Percentiles rank a stretch among this genome's conserved stretches.
Conservation (phyloP, 768 basidiomycete species). For the Leucosporidium scottii region DNA sequence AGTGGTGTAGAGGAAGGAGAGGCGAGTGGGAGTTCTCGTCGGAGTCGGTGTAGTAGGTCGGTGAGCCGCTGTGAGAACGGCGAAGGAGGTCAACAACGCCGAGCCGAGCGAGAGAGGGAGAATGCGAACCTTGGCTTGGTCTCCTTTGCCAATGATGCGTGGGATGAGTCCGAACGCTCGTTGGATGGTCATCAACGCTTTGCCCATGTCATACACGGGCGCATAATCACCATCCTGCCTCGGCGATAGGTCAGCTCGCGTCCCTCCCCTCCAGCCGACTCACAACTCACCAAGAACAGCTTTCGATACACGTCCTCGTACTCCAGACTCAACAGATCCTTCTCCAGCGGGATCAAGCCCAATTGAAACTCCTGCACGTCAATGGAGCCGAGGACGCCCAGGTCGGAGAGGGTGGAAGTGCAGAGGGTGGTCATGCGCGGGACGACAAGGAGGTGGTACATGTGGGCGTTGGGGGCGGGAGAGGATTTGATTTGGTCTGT, state of each 20-base stretch:
- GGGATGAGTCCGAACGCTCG: constrained; percentile 82
- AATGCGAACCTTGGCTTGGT: constrained; percentile 49
- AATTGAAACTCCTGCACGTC: constrained; percentile 79
- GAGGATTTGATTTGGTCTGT: constrained; percentile 87
- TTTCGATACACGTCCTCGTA: constrained; percentile 66
- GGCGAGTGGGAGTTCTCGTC: constrained; percentile 44
- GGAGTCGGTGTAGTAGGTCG: constrained; percentile 59
- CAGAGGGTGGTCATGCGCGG: constrained; percentile 83
- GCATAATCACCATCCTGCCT: constrained; percentile 86
- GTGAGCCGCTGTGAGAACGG: constrained; percentile 58
- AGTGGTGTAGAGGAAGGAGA: constrained; percentile 44
- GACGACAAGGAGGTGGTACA: constrained; percentile 78
- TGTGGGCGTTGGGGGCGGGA: constrained; percentile 60
- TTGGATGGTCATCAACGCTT: constrained; percentile 76
- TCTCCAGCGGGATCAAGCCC: constrained; percentile 86
- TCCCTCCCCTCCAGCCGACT: not conserved
- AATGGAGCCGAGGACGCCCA: constrained; percentile 95
- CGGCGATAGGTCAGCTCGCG: not conserved
- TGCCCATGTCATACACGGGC: constrained; percentile 75
- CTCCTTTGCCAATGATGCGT: constrained; percentile 85
- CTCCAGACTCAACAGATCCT: constrained; percentile 87
- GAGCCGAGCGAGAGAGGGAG: not conserved
- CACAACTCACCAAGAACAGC: constrained; percentile 72
- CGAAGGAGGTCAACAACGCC: not conserved
- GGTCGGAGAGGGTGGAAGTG: constrained; percentile 78